These are phyloP conservation scores for Macrocybe gigantea DNA, from an alignment of 768 basidiomycete genomes.

Conservation along the genomic window DNA sequence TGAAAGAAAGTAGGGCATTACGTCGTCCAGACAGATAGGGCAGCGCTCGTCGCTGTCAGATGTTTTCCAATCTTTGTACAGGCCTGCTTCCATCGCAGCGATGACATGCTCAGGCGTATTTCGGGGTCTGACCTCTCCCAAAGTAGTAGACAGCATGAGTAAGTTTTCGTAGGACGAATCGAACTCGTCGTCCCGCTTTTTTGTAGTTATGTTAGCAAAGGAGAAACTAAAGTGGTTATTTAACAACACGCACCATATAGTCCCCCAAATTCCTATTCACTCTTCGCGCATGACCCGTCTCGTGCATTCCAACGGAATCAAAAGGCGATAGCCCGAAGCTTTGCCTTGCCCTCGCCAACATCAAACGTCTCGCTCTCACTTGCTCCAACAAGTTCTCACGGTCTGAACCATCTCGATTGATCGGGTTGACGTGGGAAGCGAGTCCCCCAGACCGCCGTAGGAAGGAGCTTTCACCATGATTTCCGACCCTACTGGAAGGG, in stretches of 20 bases:
- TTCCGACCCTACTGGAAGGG: no score
- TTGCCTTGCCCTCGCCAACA: no score
- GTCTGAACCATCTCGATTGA: no score
- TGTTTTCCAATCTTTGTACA: constrained; percentile 65
- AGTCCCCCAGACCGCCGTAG: no score
- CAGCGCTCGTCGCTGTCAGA: constrained; percentile 67
- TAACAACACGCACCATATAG: constrained; percentile 42
- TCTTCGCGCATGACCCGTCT: constrained; percentile 1
- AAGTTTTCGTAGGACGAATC: constrained; percentile 72
- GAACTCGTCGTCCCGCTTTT: constrained; percentile 70
- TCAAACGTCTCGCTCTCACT: constrained; percentile 4
- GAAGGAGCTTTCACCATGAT: no score
- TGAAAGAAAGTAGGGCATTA: constrained; percentile 27
- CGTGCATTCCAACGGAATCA: constrained; percentile 7
- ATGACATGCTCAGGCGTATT: constrained; percentile 60
- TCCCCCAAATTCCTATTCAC: constrained; percentile 30
- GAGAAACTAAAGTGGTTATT: background rate
- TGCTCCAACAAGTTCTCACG: no score
- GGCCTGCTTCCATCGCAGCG: constrained; percentile 48
- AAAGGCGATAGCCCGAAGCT: no score
- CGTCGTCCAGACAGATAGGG: constrained; percentile 83
- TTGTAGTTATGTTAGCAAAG: constrained; percentile 5
- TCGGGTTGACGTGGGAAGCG: no score
- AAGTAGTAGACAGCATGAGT: constrained; percentile 46
- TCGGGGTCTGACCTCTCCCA: constrained; percentile 67